phyloP scores from a whole-genome alignment of 2,329 filamentous ascomycete species.

The Curvularia hawaiiensis region DNA sequence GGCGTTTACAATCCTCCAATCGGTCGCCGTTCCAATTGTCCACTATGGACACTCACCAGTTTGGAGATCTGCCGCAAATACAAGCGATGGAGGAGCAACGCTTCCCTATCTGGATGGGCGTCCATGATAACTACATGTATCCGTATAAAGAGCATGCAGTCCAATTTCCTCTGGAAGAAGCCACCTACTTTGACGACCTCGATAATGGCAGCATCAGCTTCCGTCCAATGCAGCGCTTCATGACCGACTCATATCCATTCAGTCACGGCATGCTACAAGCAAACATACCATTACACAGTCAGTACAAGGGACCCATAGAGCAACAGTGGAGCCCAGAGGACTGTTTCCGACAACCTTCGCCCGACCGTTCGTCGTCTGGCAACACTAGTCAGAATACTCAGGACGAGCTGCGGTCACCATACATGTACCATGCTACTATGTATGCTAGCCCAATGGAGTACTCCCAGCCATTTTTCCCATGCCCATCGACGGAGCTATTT shows the following conservation, averaged over 20 bases:
- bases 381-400: slow-evolving; percentile 39
- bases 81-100: slow-evolving; percentile 29
- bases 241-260: slow-evolving; percentile 38
- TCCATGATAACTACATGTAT: slow-evolving; percentile 18
- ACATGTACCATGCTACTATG: slow-evolving; percentile 19
- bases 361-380: slow-evolving; percentile 42
- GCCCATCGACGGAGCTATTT: slow-evolving; percentile 23
- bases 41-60: slow-evolving; percentile 31
- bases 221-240: slow-evolving; percentile 43
- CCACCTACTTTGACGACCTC: slow-evolving; percentile 24
- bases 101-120: slow-evolving; percentile 17
- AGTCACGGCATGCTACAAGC: slow-evolving; percentile 35
- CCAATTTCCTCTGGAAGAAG: slow-evolving; percentile 20
- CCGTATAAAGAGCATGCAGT: slow-evolving; percentile 22
- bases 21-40: not conserved
- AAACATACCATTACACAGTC: slow-evolving; percentile 29
- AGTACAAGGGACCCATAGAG: slow-evolving; percentile 24
- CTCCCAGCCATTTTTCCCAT: slow-evolving; percentile 25
- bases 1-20: not conserved
- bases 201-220: slow-evolving; percentile 31
- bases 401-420: slow-evolving; percentile 39
- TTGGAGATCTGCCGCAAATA: slow-evolving; percentile 40
- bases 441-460: slow-evolving; percentile 31
- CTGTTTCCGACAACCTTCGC: slow-evolving; percentile 36
- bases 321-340: slow-evolving; percentile 31